Conservation (phyloP, 164 flowering plant species). For the Magnolia kwangsiensis region DNA sequence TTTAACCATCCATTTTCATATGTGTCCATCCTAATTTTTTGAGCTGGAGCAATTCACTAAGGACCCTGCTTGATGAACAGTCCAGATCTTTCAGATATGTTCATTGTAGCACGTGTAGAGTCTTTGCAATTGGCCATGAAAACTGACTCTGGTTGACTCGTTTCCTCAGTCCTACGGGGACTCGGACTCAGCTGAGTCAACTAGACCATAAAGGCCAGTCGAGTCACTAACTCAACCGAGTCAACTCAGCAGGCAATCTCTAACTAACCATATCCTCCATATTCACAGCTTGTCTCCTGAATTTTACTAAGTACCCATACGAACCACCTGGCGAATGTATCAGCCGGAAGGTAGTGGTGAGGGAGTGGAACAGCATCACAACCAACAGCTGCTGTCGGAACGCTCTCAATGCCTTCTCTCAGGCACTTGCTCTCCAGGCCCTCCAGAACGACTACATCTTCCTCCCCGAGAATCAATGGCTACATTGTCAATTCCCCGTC, state of each 20-base stretch:
- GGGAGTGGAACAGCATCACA: constrained; percentile 31
- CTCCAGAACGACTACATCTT: constrained; percentile 22
- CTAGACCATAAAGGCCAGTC: background rate
- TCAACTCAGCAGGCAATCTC: background rate
- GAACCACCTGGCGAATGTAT: constrained; percentile 48
- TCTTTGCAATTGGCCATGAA: too few species aligned
- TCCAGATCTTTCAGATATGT: too few species aligned
- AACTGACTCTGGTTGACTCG: too few species aligned
- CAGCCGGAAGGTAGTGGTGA: constrained; percentile 16
- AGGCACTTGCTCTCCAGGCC: constrained; percentile 40
- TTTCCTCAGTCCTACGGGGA: too few species aligned
- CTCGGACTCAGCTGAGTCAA: background rate
- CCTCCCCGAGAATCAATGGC: constrained; percentile 33
- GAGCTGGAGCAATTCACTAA: too few species aligned
- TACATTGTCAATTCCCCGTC: constrained; percentile 18
- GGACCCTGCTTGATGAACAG: too few species aligned
- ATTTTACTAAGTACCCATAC: constrained; percentile 37
- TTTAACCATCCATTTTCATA: too few species aligned
- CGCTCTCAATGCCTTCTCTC: constrained; percentile 33
- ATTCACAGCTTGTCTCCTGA: constrained; percentile 34
- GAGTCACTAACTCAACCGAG: background rate
- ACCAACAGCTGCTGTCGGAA: constrained; percentile 48
- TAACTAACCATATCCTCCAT: background rate
- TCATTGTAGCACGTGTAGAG: too few species aligned
- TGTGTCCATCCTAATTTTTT: too few species aligned